Base-by-base conservation (phyloP, 1,284 basidiomycete species). In the Inonotus obliquus region DNA sequence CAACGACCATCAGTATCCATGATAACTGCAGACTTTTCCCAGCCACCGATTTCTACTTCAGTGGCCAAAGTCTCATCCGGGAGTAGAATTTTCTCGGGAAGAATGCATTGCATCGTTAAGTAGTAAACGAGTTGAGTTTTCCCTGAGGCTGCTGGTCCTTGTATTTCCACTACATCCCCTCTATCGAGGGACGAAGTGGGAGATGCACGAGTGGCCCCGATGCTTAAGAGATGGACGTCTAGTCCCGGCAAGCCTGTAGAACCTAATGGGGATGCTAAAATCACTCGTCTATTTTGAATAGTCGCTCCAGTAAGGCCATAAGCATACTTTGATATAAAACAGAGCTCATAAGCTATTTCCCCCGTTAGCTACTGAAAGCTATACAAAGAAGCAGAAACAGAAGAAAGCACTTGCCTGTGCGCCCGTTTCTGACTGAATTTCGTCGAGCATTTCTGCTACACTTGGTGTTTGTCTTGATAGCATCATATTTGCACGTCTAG, bases 101-200 rank as follows among this genome's bases (percentile, higher is more conserved):
- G 72, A 58, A 91, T 75, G 65, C 86, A 85, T 27, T 76, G 79
- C n/a, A 82, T 74, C 37, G 89, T 69, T 59, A 90, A 72, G 68
- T 83, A 80, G 69, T 88, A 87, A 25, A 91, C 72, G 10, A 93
- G 72, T 63, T 88, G 85, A 1, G 87, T 86, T 72, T 93, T 94
- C 39, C 89, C 91, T 17, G 85, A 84, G 21, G 79, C 79, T 1
- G 89, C 76, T 4, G 86, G 80, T 1, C 90, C 91, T 72, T 91
- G 87, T 41, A 94, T 78, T 71, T 91, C 87, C 67, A 92, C 72
- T 47, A 90, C 77, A 71, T 91, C 83, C 32, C 85, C 85, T 23
- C 75, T 74, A 44, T 73, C 72, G 37, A 82, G 72, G 41, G 75
- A 72, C 27, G 74, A 73, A 65, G 65, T 66, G 48, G 61, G 63